These are phyloP conservation scores for Draba incana DNA, from an alignment of 345 rosid species.

Conservation along the genomic window DNA sequence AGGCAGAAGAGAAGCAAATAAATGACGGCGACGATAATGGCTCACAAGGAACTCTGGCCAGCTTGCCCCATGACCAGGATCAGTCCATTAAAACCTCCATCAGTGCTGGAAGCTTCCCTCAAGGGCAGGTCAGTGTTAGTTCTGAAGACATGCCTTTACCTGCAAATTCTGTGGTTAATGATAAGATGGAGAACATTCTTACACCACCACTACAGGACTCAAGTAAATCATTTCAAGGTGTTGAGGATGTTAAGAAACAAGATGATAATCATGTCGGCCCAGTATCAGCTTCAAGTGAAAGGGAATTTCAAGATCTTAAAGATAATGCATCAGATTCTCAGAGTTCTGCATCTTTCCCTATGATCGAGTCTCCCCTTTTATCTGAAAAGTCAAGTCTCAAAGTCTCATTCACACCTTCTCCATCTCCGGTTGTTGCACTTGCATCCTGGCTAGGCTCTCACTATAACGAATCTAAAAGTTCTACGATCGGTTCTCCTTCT, in stretches of 20 bases:
- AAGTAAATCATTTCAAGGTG: conserved; percentile 53
- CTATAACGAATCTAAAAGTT: conserved; percentile 59
- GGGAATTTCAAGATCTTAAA: conserved; percentile 47
- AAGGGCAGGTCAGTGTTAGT: conserved; percentile 80
- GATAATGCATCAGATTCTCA: conserved; percentile 55
- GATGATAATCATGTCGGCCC: conserved; percentile 55
- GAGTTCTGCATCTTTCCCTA: conserved; percentile 62
- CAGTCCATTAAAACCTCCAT: conserved; percentile 83
- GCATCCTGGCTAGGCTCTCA: conserved; percentile 82
- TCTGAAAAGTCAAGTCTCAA: conserved; percentile 80
- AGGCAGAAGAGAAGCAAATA: conserved; percentile 75
- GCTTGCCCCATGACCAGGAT: conserved; percentile 84
- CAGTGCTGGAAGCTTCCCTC: conserved; percentile 89
- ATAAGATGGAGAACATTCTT: conserved; percentile 52
- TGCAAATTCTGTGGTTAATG: conserved; percentile 49
- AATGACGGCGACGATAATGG: conserved; percentile 79
- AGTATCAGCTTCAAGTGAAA: conserved; percentile 61
- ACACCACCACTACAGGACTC: conserved; percentile 52
- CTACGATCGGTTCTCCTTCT: conserved; percentile 58
- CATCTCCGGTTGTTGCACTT: conserved; percentile 76
- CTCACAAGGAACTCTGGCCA: conserved; percentile 79
- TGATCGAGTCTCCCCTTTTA: conserved; percentile 70
- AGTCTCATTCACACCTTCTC: conserved; percentile 55
- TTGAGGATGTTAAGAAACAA: conserved; percentile 49
- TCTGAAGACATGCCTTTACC: conserved; percentile 68